Base-by-base conservation (phyloP, 2,329 filamentous ascomycete species). In the Penicillium occitanis region DNA sequence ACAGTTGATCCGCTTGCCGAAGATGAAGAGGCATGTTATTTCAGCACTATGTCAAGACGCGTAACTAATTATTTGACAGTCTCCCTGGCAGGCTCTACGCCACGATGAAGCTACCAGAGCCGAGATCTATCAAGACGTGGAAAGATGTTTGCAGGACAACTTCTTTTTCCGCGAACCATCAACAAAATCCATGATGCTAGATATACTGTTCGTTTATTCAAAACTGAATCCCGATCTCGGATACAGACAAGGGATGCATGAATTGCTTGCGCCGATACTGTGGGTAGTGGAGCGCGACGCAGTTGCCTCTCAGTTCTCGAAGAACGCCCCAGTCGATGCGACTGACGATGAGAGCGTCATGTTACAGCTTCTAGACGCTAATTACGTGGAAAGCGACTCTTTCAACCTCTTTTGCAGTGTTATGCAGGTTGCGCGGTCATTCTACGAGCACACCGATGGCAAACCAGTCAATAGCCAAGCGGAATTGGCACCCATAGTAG, bases 201-300 rank as follows among this genome's bases (percentile, higher is more conserved):
- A 99, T 74, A 88, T 97, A 37, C 83, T 99, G 40, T 99, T 98
- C 78, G 86, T 99, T 70, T 98, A 93, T 79, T 95, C 93, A 80
- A 98, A 97, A 78, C 85, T 96, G 63, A 92, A 98, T 73, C 92
- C 92, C 1, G 88, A 90, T 70, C 85, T 92, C 63, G 92, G 92
- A 17, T 99, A 99, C 76, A 88, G 95, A n/a, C 95, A 99, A 80
- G 95, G 95, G 11, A 99, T 99, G 94, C 95, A 99, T 76, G 95
- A 99, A 79, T 83, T 99, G 51, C 83, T 98, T 14, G 95, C 95
- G 0, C 93, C 95, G 0, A 88, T 99, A 44, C 82, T 97, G 6
- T 92, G 92, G 85, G 91, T 92, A 1, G 81, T 98, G 5, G 88
- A 93, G 71, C 85, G 89, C 71, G 95, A 99, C 79, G 90, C 93